phyloP scores from a whole-genome alignment of 2,329 filamentous ascomycete genomes.

The Fusarium hainanense region DNA sequence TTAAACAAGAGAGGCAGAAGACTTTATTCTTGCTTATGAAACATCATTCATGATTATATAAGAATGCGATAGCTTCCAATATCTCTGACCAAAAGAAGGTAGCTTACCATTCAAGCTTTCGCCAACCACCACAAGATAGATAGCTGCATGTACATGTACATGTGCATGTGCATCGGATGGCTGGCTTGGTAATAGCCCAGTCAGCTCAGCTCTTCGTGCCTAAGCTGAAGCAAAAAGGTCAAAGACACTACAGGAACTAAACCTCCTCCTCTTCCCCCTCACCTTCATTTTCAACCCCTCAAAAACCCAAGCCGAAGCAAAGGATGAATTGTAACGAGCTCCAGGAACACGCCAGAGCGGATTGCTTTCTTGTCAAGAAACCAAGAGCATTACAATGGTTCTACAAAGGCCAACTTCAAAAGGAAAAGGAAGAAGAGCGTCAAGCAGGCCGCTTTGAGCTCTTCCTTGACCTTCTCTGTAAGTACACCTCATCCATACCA shows the following conservation, averaged over 20 bases:
- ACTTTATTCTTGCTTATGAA: neutral
- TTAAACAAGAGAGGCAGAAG: no score
- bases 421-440: constrained; percentile 57
- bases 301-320: neutral
- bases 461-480: constrained; percentile 61
- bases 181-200: constrained; percentile 40
- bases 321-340: constrained; percentile 54
- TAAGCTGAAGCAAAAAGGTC: constrained; percentile 12
- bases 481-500: constrained; percentile 3
- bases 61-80: neutral
- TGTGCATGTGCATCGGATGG: neutral
- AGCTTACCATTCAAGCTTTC: neutral
- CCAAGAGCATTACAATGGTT: constrained; percentile 59
- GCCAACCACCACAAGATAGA: constrained; percentile 8
- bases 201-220: constrained; percentile 39
- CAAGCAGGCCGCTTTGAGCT: constrained; percentile 61
- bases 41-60: neutral
- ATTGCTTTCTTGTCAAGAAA: constrained; percentile 52
- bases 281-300: neutral
- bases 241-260: constrained; percentile 1
- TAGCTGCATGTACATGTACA: constrained; percentile 26
- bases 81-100: neutral
- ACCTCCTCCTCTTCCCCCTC: constrained; percentile 1
- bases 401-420: constrained; percentile 55
- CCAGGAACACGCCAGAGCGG: constrained; percentile 46